Percentiles rank a stretch among this genome's conserved stretches.
Evolutionary conservation across 1,284 basidiomycete species (phyloP).

Genomic region (Apiotrichum sp.): DNA sequence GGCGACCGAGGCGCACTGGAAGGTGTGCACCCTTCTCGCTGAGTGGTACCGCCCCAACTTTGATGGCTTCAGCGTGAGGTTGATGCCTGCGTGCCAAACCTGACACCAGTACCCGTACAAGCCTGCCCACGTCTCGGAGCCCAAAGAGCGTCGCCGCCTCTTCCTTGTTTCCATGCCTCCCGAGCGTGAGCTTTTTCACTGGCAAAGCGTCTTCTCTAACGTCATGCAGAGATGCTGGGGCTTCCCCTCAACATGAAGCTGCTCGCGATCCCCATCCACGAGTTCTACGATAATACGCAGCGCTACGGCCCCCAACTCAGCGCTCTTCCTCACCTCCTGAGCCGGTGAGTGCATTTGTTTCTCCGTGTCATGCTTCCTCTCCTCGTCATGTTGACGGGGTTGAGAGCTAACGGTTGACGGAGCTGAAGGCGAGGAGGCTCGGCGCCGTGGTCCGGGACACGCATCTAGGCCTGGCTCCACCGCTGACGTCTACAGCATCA

Average conservation of each 20-base stretch:
- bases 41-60: constrained; percentile 98
- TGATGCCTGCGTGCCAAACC: background rate
- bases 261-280: constrained; percentile 88
- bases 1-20: constrained; percentile 54
- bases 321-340: constrained; percentile 87
- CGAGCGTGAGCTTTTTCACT: constrained; percentile 56
- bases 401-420: background rate
- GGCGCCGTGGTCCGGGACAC: background rate
- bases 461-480: background rate
- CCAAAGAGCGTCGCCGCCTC: constrained; percentile 96
- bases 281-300: constrained; percentile 94
- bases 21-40: constrained; percentile 86
- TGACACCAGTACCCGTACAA: constrained; percentile 81
- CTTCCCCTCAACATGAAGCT: constrained; percentile 99
- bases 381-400: background rate
- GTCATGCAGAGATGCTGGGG: constrained; percentile 72
- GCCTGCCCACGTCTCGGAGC: constrained; percentile 92
- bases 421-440: no score
- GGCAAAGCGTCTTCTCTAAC: background rate
- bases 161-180: constrained; percentile 94
- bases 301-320: constrained; percentile 90
- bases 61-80: constrained; percentile 90
- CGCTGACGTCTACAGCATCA: constrained; percentile 4
- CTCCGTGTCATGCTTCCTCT: no score
- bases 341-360: constrained; percentile 55